phyloP scores from a whole-genome alignment of 176 grass and related monocot genomes.

The Typha latifolia region DNA sequence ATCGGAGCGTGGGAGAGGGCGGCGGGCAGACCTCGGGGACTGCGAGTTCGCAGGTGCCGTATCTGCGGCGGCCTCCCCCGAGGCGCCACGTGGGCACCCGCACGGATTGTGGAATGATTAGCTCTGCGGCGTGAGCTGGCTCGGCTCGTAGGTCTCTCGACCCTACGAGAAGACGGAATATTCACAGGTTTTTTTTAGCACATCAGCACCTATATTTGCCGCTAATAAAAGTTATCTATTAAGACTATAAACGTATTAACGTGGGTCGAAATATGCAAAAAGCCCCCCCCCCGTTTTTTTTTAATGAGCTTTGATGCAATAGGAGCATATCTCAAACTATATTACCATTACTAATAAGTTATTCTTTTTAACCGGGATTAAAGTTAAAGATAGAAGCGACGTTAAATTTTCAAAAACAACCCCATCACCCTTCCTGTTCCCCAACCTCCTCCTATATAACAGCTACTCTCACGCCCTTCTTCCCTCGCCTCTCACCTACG shows the following conservation, averaged over 20 bases:
- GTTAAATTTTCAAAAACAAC: background rate
- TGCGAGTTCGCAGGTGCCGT: background rate
- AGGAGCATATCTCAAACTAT: too few species aligned
- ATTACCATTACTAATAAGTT: background rate
- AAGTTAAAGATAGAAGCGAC: background rate
- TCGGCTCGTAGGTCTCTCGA: background rate
- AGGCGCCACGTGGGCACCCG: background rate
- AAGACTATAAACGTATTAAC: too few species aligned
- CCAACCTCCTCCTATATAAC: conserved; percentile 4
- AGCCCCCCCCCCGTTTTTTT: too few species aligned
- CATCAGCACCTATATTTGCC: too few species aligned
- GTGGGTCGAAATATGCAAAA: too few species aligned
- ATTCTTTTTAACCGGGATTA: background rate
- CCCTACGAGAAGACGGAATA: too few species aligned
- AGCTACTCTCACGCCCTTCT: background rate
- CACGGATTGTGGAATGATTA: background rate
- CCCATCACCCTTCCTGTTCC: background rate
- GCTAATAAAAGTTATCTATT: too few species aligned
- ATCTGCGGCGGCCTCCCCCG: background rate
- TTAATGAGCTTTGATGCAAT: too few species aligned
- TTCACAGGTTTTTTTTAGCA: too few species aligned
- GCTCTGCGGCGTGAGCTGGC: background rate
- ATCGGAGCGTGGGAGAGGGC: too few species aligned
- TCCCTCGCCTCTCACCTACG: background rate
- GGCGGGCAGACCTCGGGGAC: background rate